Evolutionary conservation across 1,139 yeast genomes (phyloP), one percentile per base, ranked within the genome.

Genomic region (Yamadazyma aaseri): DNA sequence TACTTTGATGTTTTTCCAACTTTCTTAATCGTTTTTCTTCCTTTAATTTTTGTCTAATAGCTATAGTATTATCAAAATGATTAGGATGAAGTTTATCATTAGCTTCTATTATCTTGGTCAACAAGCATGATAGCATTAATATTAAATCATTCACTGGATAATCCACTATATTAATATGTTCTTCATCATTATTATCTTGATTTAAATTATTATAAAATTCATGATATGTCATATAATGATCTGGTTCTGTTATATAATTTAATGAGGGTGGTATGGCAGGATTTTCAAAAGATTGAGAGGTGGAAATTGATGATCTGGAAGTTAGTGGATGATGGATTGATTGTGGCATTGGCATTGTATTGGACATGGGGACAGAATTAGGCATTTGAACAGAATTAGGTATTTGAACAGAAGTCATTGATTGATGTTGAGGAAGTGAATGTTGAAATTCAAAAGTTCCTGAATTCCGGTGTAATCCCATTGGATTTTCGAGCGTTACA

Each of bases 101-200:
- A n/a, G 96, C 90, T 50, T 85, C 94, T 29, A 90, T 84, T 29
- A 92, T 89, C 54, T 86, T 86, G 42, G 86, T 86, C 33, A 92
- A 66, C 32, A 90, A 66, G 20, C 95, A 84, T 17, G 96, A 79
- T 30, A 92, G 70, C 97, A 92, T 90, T 35, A 80, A 58, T 29
- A 92, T 71, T 21, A 92, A 71, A 45, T 86, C 94, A 39, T 83
- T 77, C 2, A 86, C 89, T 0, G 96, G 90, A 53, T 81, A 86
- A 29, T 81, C 86, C 11, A 87, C 90, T 35, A 90, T 86, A 54
- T 86, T 87, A 40, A 86, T 66, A 48, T 81, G 90, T 28, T 72
- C 78, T 34, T 74, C 74, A 13, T 49, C 50, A 36, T 50, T 50
- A 10, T 40, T 39, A 30, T 62, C 64, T 9, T 41, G 25, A 10